phyloP scores from a whole-genome alignment of 352 stramenopile genomes.

The Pythium grandisporangium region DNA sequence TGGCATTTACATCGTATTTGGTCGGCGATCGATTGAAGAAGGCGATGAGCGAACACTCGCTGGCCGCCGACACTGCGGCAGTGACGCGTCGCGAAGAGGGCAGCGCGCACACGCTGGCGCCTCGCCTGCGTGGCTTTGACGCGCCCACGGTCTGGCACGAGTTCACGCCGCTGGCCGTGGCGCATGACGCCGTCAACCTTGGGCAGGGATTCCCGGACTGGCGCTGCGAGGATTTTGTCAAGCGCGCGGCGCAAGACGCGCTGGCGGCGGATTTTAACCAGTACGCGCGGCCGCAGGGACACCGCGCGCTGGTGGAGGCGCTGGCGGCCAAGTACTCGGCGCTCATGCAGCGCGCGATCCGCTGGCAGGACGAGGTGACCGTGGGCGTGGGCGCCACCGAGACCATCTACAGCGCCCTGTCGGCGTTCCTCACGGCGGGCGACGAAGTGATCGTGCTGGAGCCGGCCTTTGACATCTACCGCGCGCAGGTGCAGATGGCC shows the following conservation, averaged over 20 bases:
- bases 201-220: constrained; percentile 93
- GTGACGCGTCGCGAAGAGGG: too few relatives aligned
- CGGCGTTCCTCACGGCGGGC: constrained; percentile 87
- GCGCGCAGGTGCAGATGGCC: constrained; percentile 81
- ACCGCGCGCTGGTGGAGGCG: constrained; percentile 69
- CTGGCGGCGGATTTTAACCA: constrained; percentile 92
- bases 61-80: too few relatives aligned
- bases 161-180: constrained; percentile 83
- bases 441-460: constrained; percentile 97
- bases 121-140: constrained; percentile 62
- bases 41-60: too few relatives aligned
- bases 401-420: constrained; percentile 91
- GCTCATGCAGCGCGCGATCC: constrained; percentile 77
- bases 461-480: constrained; percentile 97
- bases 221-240: constrained; percentile 91
- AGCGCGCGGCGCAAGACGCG: constrained; percentile 88
- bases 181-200: constrained; percentile 89
- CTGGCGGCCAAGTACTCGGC: constrained; percentile 89
- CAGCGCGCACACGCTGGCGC: constrained; percentile 48
- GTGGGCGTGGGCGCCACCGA: constrained; percentile 93
- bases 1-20: too few relatives aligned
- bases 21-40: too few relatives aligned
- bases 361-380: constrained; percentile 89
- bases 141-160: constrained; percentile 79
- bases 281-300: constrained; percentile 89